Percentiles rank a stretch among this genome's conserved stretches.
Evolutionary conservation across 768 basidiomycete genomes (phyloP).

Genomic region (Pisolithus sp.): DNA sequence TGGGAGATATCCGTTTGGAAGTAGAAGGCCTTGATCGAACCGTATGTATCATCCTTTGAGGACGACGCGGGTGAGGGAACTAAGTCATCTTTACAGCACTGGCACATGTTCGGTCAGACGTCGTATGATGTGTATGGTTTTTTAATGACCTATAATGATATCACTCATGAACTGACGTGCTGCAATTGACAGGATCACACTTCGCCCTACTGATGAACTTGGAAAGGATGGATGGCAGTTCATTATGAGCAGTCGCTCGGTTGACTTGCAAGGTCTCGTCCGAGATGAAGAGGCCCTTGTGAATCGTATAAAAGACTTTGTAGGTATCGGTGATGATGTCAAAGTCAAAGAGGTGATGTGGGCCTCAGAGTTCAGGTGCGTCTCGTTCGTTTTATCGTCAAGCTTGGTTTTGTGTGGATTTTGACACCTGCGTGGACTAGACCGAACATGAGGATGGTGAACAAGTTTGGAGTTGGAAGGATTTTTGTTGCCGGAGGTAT

Average conservation of each 20-base stretch:
- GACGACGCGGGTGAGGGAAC: background rate
- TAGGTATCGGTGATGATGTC: conserved; percentile 8
- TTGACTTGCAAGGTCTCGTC: conserved; percentile 12
- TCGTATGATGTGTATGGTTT: background rate
- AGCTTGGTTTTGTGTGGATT: no score
- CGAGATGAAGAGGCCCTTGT: conserved; percentile 22
- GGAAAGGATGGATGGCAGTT: conserved; percentile 18
- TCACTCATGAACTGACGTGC: background rate
- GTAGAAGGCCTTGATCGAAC: conserved; percentile 23
- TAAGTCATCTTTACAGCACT: conserved; percentile 10
- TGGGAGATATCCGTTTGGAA: conserved; percentile 33
- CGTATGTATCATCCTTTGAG: conserved; percentile 7
- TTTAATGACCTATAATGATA: no score
- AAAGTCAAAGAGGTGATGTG: conserved; percentile 13
- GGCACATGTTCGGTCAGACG: conserved; percentile 17
- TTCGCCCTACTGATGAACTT: conserved; percentile 13
- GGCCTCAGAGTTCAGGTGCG: conserved; percentile 25
- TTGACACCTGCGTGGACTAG: background rate
- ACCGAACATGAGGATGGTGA: conserved; percentile 9
- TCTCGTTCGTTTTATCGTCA: background rate
- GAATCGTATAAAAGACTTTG: conserved; percentile 22
- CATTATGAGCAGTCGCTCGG: background rate
- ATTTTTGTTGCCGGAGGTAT: no score
- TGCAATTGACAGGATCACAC: conserved; percentile 1
- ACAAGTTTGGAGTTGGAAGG: conserved; percentile 2